These are phyloP conservation scores for Nemania diffusa DNA, from an alignment of 2,329 filamentous ascomycete species.

Conservation along the genomic window DNA sequence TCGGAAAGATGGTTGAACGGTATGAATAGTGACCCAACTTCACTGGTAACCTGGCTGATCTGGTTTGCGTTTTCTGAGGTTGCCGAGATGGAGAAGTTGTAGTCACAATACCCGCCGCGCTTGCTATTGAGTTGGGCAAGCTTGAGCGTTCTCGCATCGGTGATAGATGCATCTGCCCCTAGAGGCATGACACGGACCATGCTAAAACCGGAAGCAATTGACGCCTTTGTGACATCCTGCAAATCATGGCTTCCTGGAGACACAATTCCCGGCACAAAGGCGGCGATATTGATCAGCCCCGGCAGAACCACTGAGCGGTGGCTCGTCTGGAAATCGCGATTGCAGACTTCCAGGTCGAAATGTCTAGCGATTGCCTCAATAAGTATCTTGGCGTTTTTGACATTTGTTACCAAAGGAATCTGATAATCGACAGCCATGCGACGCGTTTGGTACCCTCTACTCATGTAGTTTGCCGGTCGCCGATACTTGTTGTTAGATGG, in stretches of 20 bases:
- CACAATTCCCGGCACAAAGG: constrained; percentile 80
- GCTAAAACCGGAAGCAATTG: constrained; percentile 78
- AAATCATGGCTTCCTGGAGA: constrained; percentile 73
- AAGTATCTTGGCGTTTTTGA: constrained; percentile 98
- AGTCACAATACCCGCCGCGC: constrained; percentile 76
- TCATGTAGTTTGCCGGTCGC: constrained; percentile 97
- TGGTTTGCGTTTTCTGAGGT: constrained; percentile 79
- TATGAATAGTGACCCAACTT: constrained; percentile 84
- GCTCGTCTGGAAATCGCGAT: constrained; percentile 92
- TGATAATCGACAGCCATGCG: constrained; percentile 98
- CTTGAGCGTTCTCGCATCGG: constrained; percentile 76
- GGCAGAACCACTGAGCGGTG: constrained; percentile 79
- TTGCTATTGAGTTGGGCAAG: constrained; percentile 77
- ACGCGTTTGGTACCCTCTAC: constrained; percentile 94
- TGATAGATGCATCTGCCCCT: constrained; percentile 77
- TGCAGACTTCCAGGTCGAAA: constrained; percentile 83
- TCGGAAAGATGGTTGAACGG: constrained; percentile 84
- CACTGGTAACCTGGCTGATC: constrained; percentile 75
- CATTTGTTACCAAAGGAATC: constrained; percentile 95
- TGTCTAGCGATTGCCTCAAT: constrained; percentile 93
- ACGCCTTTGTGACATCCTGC: constrained; percentile 75
- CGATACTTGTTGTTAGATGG: constrained; percentile 99
- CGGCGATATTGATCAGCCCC: constrained; percentile 81
- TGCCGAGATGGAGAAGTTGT: constrained; percentile 81
- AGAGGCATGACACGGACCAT: constrained; percentile 85